Conservation (phyloP, 2,329 filamentous ascomycete genomes). For the Colletotrichum endophyticum region DNA sequence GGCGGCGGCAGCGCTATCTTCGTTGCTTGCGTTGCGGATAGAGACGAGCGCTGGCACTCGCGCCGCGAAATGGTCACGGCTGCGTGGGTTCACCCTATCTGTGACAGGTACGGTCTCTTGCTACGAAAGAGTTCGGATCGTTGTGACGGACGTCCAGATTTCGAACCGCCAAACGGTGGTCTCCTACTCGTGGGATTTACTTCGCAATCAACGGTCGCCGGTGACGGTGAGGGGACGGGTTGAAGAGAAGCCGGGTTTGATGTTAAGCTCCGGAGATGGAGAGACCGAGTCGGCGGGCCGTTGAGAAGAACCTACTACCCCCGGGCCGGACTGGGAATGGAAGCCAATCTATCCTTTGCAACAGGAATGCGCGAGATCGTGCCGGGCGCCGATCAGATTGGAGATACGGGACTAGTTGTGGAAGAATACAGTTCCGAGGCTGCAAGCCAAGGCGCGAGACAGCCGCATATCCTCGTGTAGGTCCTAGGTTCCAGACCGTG, state of each 20-base stretch:
- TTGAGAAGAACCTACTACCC: neutral
- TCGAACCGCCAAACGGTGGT: neutral
- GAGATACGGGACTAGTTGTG: neutral
- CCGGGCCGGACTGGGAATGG: neutral
- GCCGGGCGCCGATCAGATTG: neutral
- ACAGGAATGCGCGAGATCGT: neutral
- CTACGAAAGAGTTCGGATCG: neutral
- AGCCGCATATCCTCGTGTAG: neutral
- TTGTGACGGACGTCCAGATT: neutral
- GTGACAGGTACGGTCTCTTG: neutral
- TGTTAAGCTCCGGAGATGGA: neutral
- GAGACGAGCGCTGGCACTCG: neutral
- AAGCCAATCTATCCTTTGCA: neutral
- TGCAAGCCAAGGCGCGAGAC: neutral
- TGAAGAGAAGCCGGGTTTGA: neutral
- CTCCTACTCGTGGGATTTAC: neutral
- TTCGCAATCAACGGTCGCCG: neutral
- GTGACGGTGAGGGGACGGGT: neutral
- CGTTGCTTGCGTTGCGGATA: neutral
- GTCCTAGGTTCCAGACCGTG: neutral
- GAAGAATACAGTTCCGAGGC: neutral
- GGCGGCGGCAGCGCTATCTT: neutral
- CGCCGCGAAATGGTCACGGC: neutral
- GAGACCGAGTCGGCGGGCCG: neutral
- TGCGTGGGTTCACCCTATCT: neutral